phyloP scores from a whole-genome alignment of 352 stramenopile genomes.

The Phytopythium chamaehyphon region DNA sequence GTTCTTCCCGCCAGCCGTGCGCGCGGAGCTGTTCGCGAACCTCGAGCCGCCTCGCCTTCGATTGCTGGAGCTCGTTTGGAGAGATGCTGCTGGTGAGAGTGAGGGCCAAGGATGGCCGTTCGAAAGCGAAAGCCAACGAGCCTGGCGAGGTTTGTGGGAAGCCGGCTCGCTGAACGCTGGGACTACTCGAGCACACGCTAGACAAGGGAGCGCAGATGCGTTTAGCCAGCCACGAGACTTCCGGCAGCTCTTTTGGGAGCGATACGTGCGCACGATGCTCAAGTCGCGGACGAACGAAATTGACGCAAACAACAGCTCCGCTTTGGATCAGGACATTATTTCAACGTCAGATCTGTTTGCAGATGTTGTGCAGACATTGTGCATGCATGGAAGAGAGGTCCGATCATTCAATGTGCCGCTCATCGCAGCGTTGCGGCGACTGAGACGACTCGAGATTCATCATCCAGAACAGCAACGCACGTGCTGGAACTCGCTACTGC shows the following conservation, averaged over 20 bases:
- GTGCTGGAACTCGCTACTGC: slow-evolving; percentile 30
- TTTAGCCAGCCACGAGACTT: slow-evolving; percentile 24
- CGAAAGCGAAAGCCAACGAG: slow-evolving; percentile 28
- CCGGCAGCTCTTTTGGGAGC: slow-evolving; percentile 50
- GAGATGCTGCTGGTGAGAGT: too few species aligned
- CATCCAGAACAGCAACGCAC: slow-evolving; percentile 67
- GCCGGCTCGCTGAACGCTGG: slow-evolving; percentile 6
- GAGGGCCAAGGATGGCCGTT: slow-evolving; percentile 35
- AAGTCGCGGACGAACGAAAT: slow-evolving; percentile 19
- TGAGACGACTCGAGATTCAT: slow-evolving; percentile 66
- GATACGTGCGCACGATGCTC: slow-evolving; percentile 45
- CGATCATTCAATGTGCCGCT: slow-evolving; percentile 36
- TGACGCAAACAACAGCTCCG: slow-evolving; percentile 5
- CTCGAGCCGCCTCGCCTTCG: slow-evolving; percentile 40
- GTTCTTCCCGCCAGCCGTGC: slow-evolving; percentile 34
- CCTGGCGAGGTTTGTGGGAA: slow-evolving; percentile 19
- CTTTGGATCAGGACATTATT: background rate
- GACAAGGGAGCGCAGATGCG: background rate
- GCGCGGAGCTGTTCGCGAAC: slow-evolving; percentile 33
- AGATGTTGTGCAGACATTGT: slow-evolving; percentile 52
- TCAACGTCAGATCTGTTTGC: slow-evolving; percentile 30
- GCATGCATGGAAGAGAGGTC: slow-evolving; percentile 65
- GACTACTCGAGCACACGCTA: background rate
- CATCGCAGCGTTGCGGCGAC: slow-evolving; percentile 30
- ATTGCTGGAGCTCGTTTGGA: slow-evolving; percentile 42